Evolutionary conservation across 352 stramenopile species (phyloP).

Genomic region (Pythium aquatile): DNA sequence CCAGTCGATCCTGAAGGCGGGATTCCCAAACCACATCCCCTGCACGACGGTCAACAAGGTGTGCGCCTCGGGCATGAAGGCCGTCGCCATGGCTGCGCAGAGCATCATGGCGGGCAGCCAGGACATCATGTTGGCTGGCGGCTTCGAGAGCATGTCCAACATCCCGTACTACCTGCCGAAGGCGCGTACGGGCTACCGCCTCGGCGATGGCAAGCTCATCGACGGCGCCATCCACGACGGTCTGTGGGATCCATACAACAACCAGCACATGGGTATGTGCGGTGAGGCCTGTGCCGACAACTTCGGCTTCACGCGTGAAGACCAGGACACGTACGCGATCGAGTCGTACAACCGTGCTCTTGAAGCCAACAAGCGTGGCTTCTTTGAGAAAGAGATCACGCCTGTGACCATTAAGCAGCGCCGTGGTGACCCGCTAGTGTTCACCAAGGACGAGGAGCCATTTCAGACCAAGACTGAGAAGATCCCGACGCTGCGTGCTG

Average conservation of each 20-base stretch:
- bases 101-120: slow-evolving; percentile 86
- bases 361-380: slow-evolving; percentile 72
- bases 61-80: slow-evolving; percentile 95
- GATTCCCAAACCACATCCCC: slow-evolving; percentile 57
- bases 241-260: slow-evolving; percentile 97
- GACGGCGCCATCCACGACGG: slow-evolving; percentile 94
- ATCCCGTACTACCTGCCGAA: slow-evolving; percentile 96
- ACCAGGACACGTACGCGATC: slow-evolving; percentile 95
- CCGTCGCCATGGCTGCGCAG: slow-evolving; percentile 81
- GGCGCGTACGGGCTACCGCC: slow-evolving; percentile 87
- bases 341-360: slow-evolving; percentile 89
- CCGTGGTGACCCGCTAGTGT: slow-evolving; percentile 55
- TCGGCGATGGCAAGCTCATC: slow-evolving; percentile 91
- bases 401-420: slow-evolving; percentile 83
- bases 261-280: slow-evolving; percentile 95
- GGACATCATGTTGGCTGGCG: slow-evolving; percentile 91
- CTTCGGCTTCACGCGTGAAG: slow-evolving; percentile 91
- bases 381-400: slow-evolving; percentile 91
- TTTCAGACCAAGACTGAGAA: slow-evolving; percentile 90
- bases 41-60: slow-evolving; percentile 99
- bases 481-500: slow-evolving; percentile 86
- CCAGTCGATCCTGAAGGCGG: slow-evolving; percentile 90
- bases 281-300: slow-evolving; percentile 93
- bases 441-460: slow-evolving; percentile 93
- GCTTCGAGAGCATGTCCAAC: slow-evolving; percentile 98